phyloP scores from a whole-genome alignment of 768 basidiomycete species.

The Hirschioporus abietinus region DNA sequence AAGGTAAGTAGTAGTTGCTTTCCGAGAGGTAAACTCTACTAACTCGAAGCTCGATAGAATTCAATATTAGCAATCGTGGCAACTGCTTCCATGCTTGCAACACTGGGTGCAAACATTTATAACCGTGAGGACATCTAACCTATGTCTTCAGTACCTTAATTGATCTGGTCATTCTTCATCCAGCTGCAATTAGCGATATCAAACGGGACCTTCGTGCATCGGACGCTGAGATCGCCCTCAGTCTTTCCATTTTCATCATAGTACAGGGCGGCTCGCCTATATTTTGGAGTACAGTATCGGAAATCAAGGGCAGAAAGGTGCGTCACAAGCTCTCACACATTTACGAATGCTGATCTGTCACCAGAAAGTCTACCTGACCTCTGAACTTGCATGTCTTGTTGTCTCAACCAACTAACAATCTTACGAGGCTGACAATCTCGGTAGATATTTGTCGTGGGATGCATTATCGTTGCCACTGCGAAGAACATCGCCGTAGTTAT shows the following conservation, averaged over 20 bases:
- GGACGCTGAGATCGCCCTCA: slow-evolving; percentile 56
- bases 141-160: slow-evolving; percentile 2
- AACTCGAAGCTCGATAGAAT: slow-evolving; percentile 27
- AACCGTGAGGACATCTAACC: slow-evolving; percentile 42
- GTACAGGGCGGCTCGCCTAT: slow-evolving; percentile 66
- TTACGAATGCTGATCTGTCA: neutral
- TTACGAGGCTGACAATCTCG: neutral
- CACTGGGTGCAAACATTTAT: slow-evolving; percentile 54
- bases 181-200: slow-evolving; percentile 62
- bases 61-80: slow-evolving; percentile 42
- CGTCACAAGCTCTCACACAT: slow-evolving; percentile 12
- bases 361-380: slow-evolving; percentile 21
- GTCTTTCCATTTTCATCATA: slow-evolving; percentile 66
- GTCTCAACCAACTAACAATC: neutral
- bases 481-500: slow-evolving; percentile 53
- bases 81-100: slow-evolving; percentile 51
- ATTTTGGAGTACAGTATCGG: slow-evolving; percentile 64
- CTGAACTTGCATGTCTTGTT: slow-evolving; percentile 15
- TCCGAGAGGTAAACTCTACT: slow-evolving; percentile 2
- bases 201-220: slow-evolving; percentile 55
- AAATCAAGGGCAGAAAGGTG: slow-evolving; percentile 73
- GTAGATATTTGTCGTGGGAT: slow-evolving; percentile 45
- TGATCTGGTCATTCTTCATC: slow-evolving; percentile 2
- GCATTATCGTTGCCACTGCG: slow-evolving; percentile 51
- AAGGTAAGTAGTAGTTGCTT: slow-evolving; percentile 37